Conservation (phyloP, 768 basidiomycete genomes). For the Rubroboletus satanas region DNA sequence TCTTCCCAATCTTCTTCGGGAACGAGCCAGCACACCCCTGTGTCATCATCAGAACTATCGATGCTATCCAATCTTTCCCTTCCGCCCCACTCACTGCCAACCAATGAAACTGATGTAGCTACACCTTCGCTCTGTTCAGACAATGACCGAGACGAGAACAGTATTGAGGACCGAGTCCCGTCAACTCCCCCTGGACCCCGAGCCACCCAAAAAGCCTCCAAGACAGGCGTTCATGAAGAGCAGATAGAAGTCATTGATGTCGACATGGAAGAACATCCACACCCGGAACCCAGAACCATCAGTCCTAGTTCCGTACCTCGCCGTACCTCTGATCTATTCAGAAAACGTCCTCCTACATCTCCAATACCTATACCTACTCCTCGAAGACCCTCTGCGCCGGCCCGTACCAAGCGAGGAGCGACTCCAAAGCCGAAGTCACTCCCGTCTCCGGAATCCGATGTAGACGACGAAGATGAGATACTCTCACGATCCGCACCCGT, state of each 20-base stretch:
- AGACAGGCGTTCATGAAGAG: background rate
- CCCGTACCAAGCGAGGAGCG: constrained; percentile 39
- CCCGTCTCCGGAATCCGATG: constrained; percentile 15
- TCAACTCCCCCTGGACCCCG: constrained; percentile 50
- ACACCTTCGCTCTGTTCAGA: constrained; percentile 78
- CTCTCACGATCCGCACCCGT: constrained; percentile 2
- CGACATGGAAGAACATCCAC: constrained; percentile 31
- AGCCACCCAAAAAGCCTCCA: background rate
- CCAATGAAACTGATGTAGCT: constrained; percentile 38
- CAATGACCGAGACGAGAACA: constrained; percentile 52
- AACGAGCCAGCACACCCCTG: background rate
- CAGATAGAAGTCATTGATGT: constrained; percentile 35
- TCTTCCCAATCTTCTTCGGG: constrained; percentile 29
- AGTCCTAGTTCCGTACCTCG: constrained; percentile 8
- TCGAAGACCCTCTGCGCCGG: constrained; percentile 55
- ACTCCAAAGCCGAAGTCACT: constrained; percentile 27
- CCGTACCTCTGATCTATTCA: constrained; percentile 41
- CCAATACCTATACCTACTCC: constrained; percentile 56
- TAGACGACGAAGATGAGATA: constrained; percentile 26
- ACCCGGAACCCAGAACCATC: constrained; percentile 8
- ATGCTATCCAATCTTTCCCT: constrained; percentile 24
- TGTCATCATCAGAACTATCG: constrained; percentile 22
- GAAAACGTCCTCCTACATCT: constrained; percentile 59
- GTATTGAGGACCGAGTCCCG: constrained; percentile 43
- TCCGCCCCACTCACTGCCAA: constrained; percentile 26